Evolutionary conservation across 305 asterid genomes (phyloP), one percentile per base, ranked within the genome.

Genomic region (Fraxinus floribunda): DNA sequence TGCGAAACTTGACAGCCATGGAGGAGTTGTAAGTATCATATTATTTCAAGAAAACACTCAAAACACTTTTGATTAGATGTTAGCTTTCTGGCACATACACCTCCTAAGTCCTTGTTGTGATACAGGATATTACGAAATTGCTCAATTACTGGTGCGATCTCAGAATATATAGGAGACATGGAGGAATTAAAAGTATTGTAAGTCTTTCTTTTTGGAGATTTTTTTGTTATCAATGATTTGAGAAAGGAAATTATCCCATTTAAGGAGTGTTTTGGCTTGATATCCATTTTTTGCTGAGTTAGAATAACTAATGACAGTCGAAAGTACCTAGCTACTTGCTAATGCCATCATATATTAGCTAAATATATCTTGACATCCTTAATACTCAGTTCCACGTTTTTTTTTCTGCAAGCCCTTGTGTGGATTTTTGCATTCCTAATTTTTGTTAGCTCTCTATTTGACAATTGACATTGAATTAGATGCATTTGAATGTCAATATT

Each of bases 41-140:
- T 78, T 34, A 29, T 76, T 84, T 66, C 20, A 73, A 29, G 36
- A 77, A 81, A 26, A 2, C 22, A 62, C 49, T 29, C 62, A 8
- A 49, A 18, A 44, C 38, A 30, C 1, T 13, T 34, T 81, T 22
- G 39, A 32, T 80, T 32, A 15, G 15, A 41, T 70, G 26, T 52
- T 44, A 41, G 76, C 35, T 74, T 29, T 83, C 55, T 44, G 39
- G 80, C 39, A 62, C 32, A 24, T 20, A 86, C 77, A 83, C 62
- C 8, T 68, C 9, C 16, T 82, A 73, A 73, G 79, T 76, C 66
- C 29, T 62, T 80, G 20, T 79, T 60, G 26, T 85, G 86, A 41
- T 88, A 91, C 94, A 94, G 98, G 87, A 68, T 87, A 80, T 77
- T 94, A 81, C 91, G 93, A 83, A 95, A 94, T 88, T 95, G 98